Conservation (phyloP, 352 stramenopile species). For the Globisporangium rhizosaccharum region DNA sequence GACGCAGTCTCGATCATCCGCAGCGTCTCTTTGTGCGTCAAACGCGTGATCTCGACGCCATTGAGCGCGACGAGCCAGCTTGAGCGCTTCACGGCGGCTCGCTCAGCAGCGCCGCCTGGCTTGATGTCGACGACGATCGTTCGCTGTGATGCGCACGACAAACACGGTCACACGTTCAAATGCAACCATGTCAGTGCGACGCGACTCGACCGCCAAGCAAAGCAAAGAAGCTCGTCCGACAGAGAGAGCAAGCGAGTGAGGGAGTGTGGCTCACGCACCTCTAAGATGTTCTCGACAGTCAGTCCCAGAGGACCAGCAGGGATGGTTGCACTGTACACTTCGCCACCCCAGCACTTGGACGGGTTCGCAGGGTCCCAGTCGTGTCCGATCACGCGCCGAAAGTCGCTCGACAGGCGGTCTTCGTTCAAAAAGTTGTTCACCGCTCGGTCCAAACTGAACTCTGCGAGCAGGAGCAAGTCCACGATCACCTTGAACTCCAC, state of each 20-base stretch:
- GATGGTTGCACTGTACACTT: constrained; percentile 65
- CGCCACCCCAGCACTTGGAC: constrained; percentile 40
- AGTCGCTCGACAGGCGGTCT: constrained; percentile 72
- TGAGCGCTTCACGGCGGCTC: constrained; percentile 70
- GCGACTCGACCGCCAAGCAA: no score
- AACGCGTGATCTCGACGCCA: constrained; percentile 56
- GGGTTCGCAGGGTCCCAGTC: constrained; percentile 58
- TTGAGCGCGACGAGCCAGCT: constrained; percentile 85
- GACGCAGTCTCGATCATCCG: constrained; percentile 76
- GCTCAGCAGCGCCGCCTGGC: constrained; percentile 62
- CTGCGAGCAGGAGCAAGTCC: constrained; percentile 62
- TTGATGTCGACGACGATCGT: constrained; percentile 89
- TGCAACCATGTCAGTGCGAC: no score
- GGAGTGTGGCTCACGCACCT: constrained; percentile 26
- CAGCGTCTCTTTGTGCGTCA: constrained; percentile 85
- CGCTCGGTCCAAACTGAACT: constrained; percentile 76
- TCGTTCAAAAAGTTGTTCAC: constrained; percentile 84
- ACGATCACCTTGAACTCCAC: constrained; percentile 74
- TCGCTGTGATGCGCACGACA: constrained; percentile 18
- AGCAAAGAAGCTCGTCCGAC: not conserved
- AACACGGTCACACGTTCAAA: not conserved
- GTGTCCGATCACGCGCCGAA: constrained; percentile 64
- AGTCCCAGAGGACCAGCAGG: constrained; percentile 75
- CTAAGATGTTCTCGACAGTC: constrained; percentile 86
- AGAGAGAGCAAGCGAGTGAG: not conserved